These are phyloP conservation scores for Meyerozyma smithsonii DNA, from an alignment of 1,139 yeast species.

Conservation along the genomic window DNA sequence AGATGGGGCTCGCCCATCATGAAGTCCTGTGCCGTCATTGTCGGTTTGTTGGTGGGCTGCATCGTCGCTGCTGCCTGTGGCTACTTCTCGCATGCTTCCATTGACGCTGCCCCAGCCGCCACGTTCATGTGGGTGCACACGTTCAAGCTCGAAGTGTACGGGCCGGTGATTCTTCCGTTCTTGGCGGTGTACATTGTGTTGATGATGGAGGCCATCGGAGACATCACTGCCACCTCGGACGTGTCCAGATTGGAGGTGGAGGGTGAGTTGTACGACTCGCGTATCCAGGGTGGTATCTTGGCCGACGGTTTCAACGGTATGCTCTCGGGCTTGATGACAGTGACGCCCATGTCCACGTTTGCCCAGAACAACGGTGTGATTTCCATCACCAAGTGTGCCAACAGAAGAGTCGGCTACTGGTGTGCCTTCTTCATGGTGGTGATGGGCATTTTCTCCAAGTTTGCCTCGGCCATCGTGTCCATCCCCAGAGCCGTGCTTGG, in stretches of 20 bases:
- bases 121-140: constrained; percentile 88
- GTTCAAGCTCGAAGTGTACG: constrained; percentile 68
- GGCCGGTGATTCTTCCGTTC: constrained; percentile 79
- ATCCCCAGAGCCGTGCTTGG: constrained; percentile 85
- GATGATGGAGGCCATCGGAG: constrained; percentile 92
- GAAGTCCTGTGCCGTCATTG: constrained; percentile 87
- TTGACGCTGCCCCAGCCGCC: constrained; percentile 72
- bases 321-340: constrained; percentile 66
- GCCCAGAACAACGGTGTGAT: constrained; percentile 95
- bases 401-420: constrained; percentile 83
- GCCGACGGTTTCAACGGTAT: constrained; percentile 77
- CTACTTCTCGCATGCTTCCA: constrained; percentile 54
- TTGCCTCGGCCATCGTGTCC: constrained; percentile 83
- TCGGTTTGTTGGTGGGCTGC: constrained; percentile 81
- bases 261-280: constrained; percentile 72
- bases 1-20: constrained; percentile 91
- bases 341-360: constrained; percentile 83
- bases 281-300: constrained; percentile 88
- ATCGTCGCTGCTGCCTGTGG: constrained; percentile 90
- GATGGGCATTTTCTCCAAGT: constrained; percentile 85
- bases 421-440: constrained; percentile 76
- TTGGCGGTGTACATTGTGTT: constrained; percentile 74
- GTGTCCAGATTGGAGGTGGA: constrained; percentile 80
- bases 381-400: constrained; percentile 85
- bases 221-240: constrained; percentile 87